These are phyloP conservation scores for Berkeleyomyces rouxiae DNA, from an alignment of 2,329 filamentous ascomycete species.

Conservation along the genomic window DNA sequence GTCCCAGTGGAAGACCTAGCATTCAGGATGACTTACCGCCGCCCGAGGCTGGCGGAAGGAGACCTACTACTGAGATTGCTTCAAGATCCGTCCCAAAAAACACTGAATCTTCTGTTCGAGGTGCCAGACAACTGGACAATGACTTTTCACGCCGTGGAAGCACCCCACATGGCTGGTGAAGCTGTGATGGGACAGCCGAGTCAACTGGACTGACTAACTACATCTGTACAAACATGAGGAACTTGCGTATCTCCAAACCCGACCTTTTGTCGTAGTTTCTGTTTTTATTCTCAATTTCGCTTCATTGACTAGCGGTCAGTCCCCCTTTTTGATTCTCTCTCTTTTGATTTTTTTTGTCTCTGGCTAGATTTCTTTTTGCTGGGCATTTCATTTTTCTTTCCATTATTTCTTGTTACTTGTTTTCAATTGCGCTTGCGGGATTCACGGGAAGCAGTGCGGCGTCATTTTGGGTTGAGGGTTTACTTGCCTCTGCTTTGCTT, in stretches of 20 bases:
- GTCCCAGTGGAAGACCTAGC: constrained; percentile 36
- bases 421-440: not conserved
- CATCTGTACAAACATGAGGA: not conserved
- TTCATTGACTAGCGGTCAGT: not conserved
- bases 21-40: constrained; percentile 33
- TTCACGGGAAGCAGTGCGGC: not conserved
- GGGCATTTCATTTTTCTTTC: not conserved
- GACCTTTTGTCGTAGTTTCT: not conserved
- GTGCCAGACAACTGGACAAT: not conserved
- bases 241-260: not conserved
- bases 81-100: not conserved
- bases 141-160: not conserved
- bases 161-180: not conserved
- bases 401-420: not conserved
- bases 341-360: constrained; percentile 3
- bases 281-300: not conserved
- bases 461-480: not conserved
- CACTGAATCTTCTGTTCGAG: not conserved
- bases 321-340: not conserved
- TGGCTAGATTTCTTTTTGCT: not conserved
- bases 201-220: not conserved
- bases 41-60: constrained; percentile 22
- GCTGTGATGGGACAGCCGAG: not conserved
- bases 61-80: constrained; percentile 14
- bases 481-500: not conserved